These are phyloP conservation scores for Cryptosporidium bovis DNA, from an alignment of 169 alveolate species.

Conservation along the genomic window DNA sequence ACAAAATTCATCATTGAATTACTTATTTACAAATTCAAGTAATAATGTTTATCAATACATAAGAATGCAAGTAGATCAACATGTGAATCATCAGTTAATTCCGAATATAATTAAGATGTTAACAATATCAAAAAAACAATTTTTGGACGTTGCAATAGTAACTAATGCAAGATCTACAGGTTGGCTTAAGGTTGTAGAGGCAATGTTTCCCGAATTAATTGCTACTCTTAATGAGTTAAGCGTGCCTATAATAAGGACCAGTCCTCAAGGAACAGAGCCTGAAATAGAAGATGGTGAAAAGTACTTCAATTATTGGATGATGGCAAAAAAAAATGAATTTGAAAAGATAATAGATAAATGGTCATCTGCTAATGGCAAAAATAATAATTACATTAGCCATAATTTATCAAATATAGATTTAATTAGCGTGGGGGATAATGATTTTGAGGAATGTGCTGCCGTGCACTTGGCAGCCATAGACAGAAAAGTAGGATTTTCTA, in stretches of 20 bases:
- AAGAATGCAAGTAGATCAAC: constrained; percentile 79
- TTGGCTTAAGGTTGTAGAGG: constrained; percentile 83
- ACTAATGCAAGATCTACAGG: constrained; percentile 85
- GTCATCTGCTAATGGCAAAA: constrained; percentile 23
- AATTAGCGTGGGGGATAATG: constrained; percentile 85
- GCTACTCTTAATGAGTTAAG: constrained; percentile 77
- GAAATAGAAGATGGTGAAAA: constrained; percentile 79
- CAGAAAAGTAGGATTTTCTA: constrained; percentile 27
- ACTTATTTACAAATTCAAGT: constrained; percentile 48
- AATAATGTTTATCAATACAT: constrained; percentile 76
- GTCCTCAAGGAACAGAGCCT: constrained; percentile 82
- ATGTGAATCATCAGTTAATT: constrained; percentile 77
- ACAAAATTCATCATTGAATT: constrained; percentile 40
- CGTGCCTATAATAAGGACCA: constrained; percentile 83
- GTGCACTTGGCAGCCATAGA: constrained; percentile 59
- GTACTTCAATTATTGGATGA: constrained; percentile 85
- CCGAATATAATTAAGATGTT: constrained; percentile 78
- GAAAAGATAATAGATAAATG: constrained; percentile 50
- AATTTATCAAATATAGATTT: constrained; percentile 76
- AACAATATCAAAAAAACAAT: constrained; percentile 77
- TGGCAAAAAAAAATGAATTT: constrained; percentile 80
- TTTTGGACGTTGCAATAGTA: constrained; percentile 83
- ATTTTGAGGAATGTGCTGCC: constrained; percentile 87
- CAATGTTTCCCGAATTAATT: constrained; percentile 83
- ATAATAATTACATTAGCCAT: not conserved